Conservation (phyloP, 2,329 filamentous ascomycete genomes). For the Hypomyces rosellus region DNA sequence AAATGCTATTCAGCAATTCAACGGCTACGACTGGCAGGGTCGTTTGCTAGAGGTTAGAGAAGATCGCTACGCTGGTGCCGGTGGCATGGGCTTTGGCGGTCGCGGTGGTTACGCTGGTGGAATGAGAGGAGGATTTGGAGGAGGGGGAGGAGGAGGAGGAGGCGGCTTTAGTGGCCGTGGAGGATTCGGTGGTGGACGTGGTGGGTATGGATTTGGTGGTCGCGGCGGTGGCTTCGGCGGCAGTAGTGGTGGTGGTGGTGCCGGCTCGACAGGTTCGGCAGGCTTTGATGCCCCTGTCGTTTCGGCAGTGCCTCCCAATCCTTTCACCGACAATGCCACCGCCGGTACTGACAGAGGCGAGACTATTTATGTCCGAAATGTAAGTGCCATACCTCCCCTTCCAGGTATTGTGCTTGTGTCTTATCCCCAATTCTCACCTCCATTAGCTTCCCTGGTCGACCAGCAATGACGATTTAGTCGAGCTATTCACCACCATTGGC, state of each 20-base stretch:
- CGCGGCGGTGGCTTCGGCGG: constrained; percentile 35
- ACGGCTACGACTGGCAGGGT: constrained; percentile 98
- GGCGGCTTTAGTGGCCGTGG: constrained; percentile 40
- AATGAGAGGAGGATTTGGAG: constrained; percentile 54
- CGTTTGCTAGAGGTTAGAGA: constrained; percentile 89
- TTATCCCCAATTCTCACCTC: not conserved
- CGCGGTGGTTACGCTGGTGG: constrained; percentile 55
- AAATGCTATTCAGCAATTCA: constrained; percentile 95
- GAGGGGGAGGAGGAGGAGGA: constrained; percentile 28
- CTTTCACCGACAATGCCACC: constrained; percentile 90
- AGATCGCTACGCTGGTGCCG: constrained; percentile 78
- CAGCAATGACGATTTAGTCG: constrained; percentile 93
- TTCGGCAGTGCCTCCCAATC: constrained; percentile 60
- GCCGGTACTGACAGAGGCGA: constrained; percentile 77
- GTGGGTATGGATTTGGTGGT: constrained; percentile 36
- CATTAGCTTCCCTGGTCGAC: constrained; percentile 92
- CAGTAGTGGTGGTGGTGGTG: constrained; percentile 34
- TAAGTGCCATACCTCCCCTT: constrained; percentile 44
- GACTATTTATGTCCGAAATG: constrained; percentile 93
- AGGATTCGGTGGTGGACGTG: constrained; percentile 40
- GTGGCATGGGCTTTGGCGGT: constrained; percentile 48
- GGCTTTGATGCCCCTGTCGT: constrained; percentile 44
- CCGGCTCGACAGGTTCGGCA: constrained; percentile 39
- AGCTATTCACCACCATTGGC: constrained; percentile 95
- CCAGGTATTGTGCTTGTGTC: not conserved